Evolutionary conservation across 805 yeast species (phyloP), one percentile per base, ranked within the genome.

Genomic region (Candida coleopterorum): DNA sequence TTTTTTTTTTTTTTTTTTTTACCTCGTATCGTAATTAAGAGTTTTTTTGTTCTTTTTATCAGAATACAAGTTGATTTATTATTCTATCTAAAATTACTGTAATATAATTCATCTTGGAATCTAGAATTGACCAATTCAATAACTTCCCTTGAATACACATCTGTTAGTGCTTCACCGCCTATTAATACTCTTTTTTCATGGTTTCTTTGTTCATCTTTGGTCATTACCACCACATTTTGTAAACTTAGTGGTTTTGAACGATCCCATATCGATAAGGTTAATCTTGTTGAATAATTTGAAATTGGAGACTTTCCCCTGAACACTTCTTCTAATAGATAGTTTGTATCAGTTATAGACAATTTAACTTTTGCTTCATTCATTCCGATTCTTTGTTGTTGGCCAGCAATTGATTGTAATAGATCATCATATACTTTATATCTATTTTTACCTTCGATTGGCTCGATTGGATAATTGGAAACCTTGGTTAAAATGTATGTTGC

Each of bases 231-330:
- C 32, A 87, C 77, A 56, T 93, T 93, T 47, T 85, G 90, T 42
- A 80, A 58, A 14, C 79, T 70, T 18, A 84, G 63, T 9, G 81
- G 85, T 47, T 72, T 63, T 1, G 55, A 50, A 6, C 86, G 87
- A 44, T 79, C 82, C 99, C 99, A 93, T 53, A 85, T 70, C 1
- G 95, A 79, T 26, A 93, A 68, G 1, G 90, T 77, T 41, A 90
- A 65, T 49, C 88, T 75, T 1, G 94, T 85, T 5, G 89, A 81
- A 48, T 72, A 85, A 14, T 89, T 84, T 12, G 95, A 81, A 10
- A 89, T 72, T 12, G 94, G 93, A 0, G 96, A 83, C 58, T 88
- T 87, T 10, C 97, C 97, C 43, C 94, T 77, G 67, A 79, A 93
- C 3, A 93, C 82, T 60, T 93, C 99, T 53, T 90, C 97, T 24